Conservation (phyloP, 495 filamentous ascomycete genomes). For the Talaromyces wortmannii region DNA sequence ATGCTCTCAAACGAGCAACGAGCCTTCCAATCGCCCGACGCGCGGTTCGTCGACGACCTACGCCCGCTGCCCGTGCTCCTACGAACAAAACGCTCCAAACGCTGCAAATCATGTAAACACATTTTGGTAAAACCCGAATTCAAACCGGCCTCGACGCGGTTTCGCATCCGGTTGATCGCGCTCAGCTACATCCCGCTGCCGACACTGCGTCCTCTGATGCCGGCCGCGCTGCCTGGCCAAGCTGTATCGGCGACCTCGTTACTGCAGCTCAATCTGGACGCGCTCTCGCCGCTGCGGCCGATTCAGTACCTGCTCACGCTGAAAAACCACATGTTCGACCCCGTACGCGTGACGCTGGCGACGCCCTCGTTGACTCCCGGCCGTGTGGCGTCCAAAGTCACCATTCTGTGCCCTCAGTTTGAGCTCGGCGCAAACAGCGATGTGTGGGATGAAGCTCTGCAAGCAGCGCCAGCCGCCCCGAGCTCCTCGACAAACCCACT, state of each 20-base stretch:
- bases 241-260: slow-evolving; percentile 15
- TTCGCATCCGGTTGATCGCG: slow-evolving; percentile 83
- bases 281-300: slow-evolving; percentile 59
- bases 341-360: slow-evolving; percentile 77
- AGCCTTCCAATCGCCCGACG: slow-evolving; percentile 35
- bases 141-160: slow-evolving; percentile 78
- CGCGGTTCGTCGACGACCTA: slow-evolving; percentile 57
- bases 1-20: slow-evolving; percentile 49
- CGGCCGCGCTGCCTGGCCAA: slow-evolving; percentile 18
- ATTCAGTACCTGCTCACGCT: slow-evolving; percentile 82
- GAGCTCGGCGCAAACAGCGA: slow-evolving; percentile 93
- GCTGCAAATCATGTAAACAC: slow-evolving; percentile 86
- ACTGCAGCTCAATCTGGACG: slow-evolving; percentile 28
- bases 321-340: slow-evolving; percentile 90
- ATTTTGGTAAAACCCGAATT: slow-evolving; percentile 93
- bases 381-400: slow-evolving; percentile 68
- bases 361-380: slow-evolving; percentile 79
- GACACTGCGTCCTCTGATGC: slow-evolving; percentile 56
- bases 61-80: slow-evolving; percentile 75
- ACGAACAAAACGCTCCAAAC: slow-evolving; percentile 86
- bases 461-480: slow-evolving; percentile 28
- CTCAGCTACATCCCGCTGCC: slow-evolving; percentile 83
- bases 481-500: slow-evolving; percentile 18
- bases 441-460: slow-evolving; percentile 88
- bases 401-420: slow-evolving; percentile 90